These are phyloP conservation scores for Pleurostoma richardsiae DNA, from an alignment of 2,329 filamentous ascomycete species.

Conservation along the genomic window DNA sequence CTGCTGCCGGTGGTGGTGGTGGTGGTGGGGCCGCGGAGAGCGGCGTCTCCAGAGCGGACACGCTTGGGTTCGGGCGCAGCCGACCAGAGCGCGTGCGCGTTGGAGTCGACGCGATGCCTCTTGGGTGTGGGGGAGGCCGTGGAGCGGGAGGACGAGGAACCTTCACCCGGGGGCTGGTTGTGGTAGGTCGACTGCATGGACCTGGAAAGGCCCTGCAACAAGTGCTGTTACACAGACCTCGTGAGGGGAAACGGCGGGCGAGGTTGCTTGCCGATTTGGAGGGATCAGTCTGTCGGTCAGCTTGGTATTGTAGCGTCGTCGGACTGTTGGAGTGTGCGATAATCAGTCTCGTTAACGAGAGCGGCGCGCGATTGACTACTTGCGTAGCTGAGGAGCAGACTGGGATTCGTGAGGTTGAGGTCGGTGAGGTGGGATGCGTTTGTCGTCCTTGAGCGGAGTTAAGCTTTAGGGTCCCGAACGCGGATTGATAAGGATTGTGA, in stretches of 20 bases:
- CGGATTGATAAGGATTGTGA: too few relatives aligned
- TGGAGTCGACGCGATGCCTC: conserved; percentile 22
- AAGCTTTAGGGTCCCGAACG: too few relatives aligned
- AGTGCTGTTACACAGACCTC: conserved; percentile 8
- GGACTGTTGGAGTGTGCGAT: too few relatives aligned
- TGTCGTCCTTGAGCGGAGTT: too few relatives aligned
- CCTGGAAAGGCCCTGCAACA: conserved; percentile 7
- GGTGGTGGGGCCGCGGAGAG: conserved; percentile 4
- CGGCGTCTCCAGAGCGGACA: conserved; percentile 14
- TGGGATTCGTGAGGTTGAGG: too few relatives aligned
- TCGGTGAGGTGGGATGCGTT: too few relatives aligned
- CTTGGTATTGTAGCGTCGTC: too few relatives aligned
- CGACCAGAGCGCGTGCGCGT: conserved; percentile 7
- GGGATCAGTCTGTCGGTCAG: too few relatives aligned
- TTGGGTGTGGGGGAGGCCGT: conserved; percentile 10
- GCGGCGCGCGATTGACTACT: too few relatives aligned
- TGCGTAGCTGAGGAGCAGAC: too few relatives aligned
- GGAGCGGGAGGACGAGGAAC: conserved; percentile 5
- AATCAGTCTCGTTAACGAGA: too few relatives aligned
- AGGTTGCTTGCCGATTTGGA: neutral
- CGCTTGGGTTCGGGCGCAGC: conserved; percentile 21
- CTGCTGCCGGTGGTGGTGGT: conserved; percentile 2
- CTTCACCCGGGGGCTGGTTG: conserved; percentile 6
- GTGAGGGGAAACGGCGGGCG: conserved; percentile 1
- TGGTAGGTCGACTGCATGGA: conserved; percentile 16